phyloP scores from a whole-genome alignment of 1,139 yeast species.

The Candida freyschussii region DNA sequence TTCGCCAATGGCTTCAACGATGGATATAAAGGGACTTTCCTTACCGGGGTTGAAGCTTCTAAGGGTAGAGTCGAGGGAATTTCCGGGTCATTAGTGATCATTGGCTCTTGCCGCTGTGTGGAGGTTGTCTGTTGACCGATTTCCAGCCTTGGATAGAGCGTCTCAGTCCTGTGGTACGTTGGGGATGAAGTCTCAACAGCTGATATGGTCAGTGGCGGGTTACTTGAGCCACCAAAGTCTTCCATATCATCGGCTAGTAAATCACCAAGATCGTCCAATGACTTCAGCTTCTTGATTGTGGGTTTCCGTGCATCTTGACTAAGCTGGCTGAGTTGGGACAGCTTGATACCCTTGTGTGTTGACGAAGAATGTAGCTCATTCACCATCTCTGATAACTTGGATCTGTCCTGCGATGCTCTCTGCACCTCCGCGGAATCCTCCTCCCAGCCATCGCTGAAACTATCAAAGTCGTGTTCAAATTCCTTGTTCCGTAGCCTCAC shows the following conservation, averaged over 20 bases:
- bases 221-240: conserved; percentile 1
- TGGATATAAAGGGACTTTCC: no score
- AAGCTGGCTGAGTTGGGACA: background rate
- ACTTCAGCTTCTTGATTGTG: background rate
- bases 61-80: no score
- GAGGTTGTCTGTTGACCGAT: background rate
- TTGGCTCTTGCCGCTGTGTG: background rate
- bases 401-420: no score
- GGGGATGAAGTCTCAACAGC: conserved; percentile 30
- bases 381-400: no score
- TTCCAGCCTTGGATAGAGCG: conserved; percentile 16
- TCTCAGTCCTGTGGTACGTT: conserved; percentile 28
- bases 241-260: conserved; percentile 9
- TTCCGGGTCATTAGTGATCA: no score
- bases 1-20: no score
- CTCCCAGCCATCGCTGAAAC: conserved; percentile 15
- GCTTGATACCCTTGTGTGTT: conserved; percentile 1
- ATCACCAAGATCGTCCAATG: conserved; percentile 9
- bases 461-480: conserved; percentile 20
- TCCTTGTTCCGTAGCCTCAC: conserved; percentile 12
- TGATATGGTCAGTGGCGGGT: conserved; percentile 12
- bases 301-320: no score
- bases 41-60: no score
- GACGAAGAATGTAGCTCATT: background rate
- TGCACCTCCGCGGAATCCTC: background rate